These are phyloP conservation scores for Podospora sp. DNA, from an alignment of 495 filamentous ascomycete species.

Conservation along the genomic window DNA sequence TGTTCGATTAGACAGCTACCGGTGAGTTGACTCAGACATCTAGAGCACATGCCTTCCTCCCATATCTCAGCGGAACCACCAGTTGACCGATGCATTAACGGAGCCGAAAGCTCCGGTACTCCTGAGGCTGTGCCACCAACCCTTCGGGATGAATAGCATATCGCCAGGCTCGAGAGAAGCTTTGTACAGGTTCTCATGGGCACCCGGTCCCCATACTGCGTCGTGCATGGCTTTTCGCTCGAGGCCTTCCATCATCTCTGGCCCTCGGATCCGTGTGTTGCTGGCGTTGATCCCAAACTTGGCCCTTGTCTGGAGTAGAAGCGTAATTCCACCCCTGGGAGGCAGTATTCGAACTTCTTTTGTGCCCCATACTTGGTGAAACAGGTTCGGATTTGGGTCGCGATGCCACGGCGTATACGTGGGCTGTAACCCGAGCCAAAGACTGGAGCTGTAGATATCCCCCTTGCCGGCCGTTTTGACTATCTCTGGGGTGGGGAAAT, in stretches of 20 bases:
- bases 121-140: slow-evolving; percentile 96
- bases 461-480: slow-evolving; percentile 62
- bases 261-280: slow-evolving; percentile 65
- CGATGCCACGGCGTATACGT: slow-evolving; percentile 88
- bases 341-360: slow-evolving; percentile 74
- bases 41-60: background rate
- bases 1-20: too few relatives aligned
- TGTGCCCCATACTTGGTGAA: slow-evolving; percentile 75
- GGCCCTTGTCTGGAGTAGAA: slow-evolving; percentile 62
- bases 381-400: slow-evolving; percentile 93
- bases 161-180: slow-evolving; percentile 66
- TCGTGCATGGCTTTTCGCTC: slow-evolving; percentile 68
- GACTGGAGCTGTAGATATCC: slow-evolving; percentile 80
- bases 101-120: slow-evolving; percentile 48
- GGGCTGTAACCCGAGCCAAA: slow-evolving; percentile 86
- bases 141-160: slow-evolving; percentile 82
- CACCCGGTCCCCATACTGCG: slow-evolving; percentile 65
- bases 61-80: slow-evolving; percentile 72
- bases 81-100: slow-evolving; percentile 68
- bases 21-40: background rate
- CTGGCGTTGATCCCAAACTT: slow-evolving; percentile 45
- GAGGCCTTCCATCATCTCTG: slow-evolving; percentile 89
- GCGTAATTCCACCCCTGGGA: slow-evolving; percentile 58
- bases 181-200: slow-evolving; percentile 42
- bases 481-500: slow-evolving; percentile 69